phyloP scores from a whole-genome alignment of 2,329 filamentous ascomycete genomes.

The Alternaria triticimaculans region DNA sequence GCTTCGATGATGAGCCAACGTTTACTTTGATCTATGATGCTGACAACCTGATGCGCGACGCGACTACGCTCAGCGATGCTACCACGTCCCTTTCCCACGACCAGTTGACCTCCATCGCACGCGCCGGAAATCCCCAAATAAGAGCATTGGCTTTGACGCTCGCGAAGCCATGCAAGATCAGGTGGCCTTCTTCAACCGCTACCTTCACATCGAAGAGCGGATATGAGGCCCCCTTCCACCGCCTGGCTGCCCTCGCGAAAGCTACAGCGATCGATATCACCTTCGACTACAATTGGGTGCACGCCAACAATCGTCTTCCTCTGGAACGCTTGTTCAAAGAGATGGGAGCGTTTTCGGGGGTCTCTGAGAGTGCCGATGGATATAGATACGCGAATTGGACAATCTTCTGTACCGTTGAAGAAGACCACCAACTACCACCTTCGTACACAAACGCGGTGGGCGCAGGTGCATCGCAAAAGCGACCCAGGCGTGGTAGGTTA shows the following conservation, averaged over 20 bases:
- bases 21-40: conserved; percentile 28
- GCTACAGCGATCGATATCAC: conserved; percentile 17
- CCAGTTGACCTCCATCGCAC: conserved; percentile 13
- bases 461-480: conserved; percentile 11
- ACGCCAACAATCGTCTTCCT: conserved; percentile 8
- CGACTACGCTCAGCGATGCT: conserved; percentile 4
- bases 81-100: conserved; percentile 1
- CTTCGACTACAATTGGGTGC: conserved; percentile 27
- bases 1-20: conserved; percentile 10
- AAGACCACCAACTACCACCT: conserved; percentile 13
- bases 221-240: conserved; percentile 7
- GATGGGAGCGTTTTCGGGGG: conserved; percentile 14
- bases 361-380: conserved; percentile 7
- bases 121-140: conserved; percentile 18
- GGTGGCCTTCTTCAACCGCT: conserved; percentile 3
- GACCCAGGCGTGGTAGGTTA: conserved; percentile 18
- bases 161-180: conserved; percentile 16
- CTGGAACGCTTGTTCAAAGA: conserved; percentile 14
- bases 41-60: conserved; percentile 19
- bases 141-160: conserved; percentile 9
- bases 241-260: conserved; percentile 16
- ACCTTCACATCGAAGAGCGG: conserved; percentile 6
- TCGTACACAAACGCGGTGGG: conserved; percentile 6
- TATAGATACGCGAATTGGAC: conserved; percentile 10
- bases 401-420: conserved; percentile 10